phyloP scores from a whole-genome alignment of 1,284 basidiomycete species.

The Malassezia obtusa region DNA sequence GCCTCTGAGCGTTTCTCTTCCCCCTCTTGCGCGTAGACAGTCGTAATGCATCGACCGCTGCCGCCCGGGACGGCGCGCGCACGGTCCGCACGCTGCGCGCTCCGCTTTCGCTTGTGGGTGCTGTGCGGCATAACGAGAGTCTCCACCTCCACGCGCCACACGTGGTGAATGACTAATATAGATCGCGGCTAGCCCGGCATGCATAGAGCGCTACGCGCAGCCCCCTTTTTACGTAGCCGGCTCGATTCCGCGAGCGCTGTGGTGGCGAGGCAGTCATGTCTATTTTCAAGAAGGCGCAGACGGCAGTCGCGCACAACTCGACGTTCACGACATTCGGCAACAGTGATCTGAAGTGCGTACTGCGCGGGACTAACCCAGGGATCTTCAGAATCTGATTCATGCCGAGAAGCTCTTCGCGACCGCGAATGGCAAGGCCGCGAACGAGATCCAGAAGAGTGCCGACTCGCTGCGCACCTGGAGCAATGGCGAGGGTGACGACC shows the following conservation, averaged over 20 bases:
- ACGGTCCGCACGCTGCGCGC: slow-evolving; percentile 33
- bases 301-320: slow-evolving; percentile 65
- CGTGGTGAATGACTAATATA: neutral
- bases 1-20: neutral
- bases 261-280: slow-evolving; percentile 23
- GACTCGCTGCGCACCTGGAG: slow-evolving; percentile 71
- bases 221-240: neutral
- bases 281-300: slow-evolving; percentile 40
- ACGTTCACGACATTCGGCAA: slow-evolving; percentile 64
- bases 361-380: neutral
- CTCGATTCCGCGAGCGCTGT: neutral
- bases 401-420: slow-evolving; percentile 73
- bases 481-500: slow-evolving; percentile 73
- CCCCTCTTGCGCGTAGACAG: slow-evolving; percentile 9
- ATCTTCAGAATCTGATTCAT: slow-evolving; percentile 77
- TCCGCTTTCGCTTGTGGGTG: slow-evolving; percentile 42
- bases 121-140: slow-evolving; percentile 13
- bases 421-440: slow-evolving; percentile 60
- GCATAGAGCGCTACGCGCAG: neutral
- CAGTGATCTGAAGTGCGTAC: slow-evolving; percentile 62
- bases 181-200: neutral
- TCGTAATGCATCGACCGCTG: slow-evolving; percentile 18
- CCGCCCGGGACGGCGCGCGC: slow-evolving; percentile 19
- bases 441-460: slow-evolving; percentile 62
- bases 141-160: slow-evolving; percentile 1